Evolutionary conservation across 805 yeast species (phyloP), one percentile per base, ranked within the genome.

Genomic region (Wickerhamiella allomyrinae): DNA sequence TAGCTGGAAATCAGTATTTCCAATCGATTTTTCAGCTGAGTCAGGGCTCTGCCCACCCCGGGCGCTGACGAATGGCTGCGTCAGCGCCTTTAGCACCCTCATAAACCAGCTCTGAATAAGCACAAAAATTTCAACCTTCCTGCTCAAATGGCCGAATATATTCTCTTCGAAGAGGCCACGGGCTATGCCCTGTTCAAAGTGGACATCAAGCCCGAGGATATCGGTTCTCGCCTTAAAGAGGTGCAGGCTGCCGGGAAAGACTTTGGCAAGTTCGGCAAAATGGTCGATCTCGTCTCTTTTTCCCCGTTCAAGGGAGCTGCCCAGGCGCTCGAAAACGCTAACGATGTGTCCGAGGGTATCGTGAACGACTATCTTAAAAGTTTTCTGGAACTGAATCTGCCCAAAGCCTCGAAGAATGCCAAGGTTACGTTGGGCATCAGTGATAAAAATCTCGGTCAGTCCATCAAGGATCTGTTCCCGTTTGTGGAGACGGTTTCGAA

Each of bases 231-330:
- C 60, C 71, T 83, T 66, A 80, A 79, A 63, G 98, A 91, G 66
- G 97, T 91, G 35, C 97, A 91, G 69, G 77, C 77, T 53, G 87
- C 94, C 46, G 73, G 85, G 47, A 77, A 72, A 53, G 97, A 91
- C 57, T 74, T 91, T 51, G 79, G 78, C 49, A 73, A 77, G 60
- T 87, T 91, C 61, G 82, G 95, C 56, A 91, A 91, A 68, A 70
- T 89, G 70, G 78, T 91, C 54, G 94, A 87, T 65, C 74, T 91
- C 44, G 93, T 84, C 21, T 82, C 95, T 13, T 91, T 91, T 67
- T 94, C 95, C 46, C 98, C 98, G 40, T 91, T 91, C 74, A 87
- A 91, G 67, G 96, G 96, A 57, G 98, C 98, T 47, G 97, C 98
- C 41, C 97, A 91, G 66, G 98, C 98, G 47, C 75, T 91, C 58